Evolutionary conservation across 495 filamentous ascomycete genomes (phyloP).

Genomic region (Neurospora cerealis): DNA sequence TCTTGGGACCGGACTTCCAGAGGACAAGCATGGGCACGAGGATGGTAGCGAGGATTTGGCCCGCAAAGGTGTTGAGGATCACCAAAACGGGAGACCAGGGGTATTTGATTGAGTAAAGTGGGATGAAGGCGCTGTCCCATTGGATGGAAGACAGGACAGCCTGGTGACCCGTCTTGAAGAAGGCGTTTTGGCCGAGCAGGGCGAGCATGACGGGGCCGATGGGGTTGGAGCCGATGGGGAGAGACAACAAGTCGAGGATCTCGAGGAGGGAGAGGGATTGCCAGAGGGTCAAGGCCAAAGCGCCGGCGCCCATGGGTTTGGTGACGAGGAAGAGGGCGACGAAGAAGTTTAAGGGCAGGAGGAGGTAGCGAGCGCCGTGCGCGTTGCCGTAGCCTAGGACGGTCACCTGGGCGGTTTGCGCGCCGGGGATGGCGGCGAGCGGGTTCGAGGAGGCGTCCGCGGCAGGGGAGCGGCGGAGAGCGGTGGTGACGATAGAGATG

Average conservation of each 20-base stretch:
- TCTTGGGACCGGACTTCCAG: conserved; percentile 65
- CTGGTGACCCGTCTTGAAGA: conserved; percentile 97
- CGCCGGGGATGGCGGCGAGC: not conserved
- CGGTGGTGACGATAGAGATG: conserved; percentile 45
- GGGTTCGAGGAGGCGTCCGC: not conserved
- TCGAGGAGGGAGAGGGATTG: conserved; percentile 83
- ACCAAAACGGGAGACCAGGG: conserved; percentile 82
- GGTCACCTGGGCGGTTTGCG: conserved; percentile 47
- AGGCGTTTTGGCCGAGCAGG: conserved; percentile 81
- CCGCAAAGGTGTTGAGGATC: conserved; percentile 75
- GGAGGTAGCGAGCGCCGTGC: conserved; percentile 82
- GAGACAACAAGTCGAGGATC: conserved; percentile 68
- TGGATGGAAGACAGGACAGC: conserved; percentile 81
- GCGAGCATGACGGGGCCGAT: conserved; percentile 80
- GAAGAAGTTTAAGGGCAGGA: conserved; percentile 69
- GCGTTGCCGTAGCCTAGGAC: conserved; percentile 88
- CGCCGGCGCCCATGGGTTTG: conserved; percentile 88
- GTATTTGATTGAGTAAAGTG: conserved; percentile 71
- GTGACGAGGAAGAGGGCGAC: conserved; percentile 69
- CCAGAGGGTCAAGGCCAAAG: conserved; percentile 67
- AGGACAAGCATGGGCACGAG: conserved; percentile 73
- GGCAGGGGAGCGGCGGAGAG: conserved; percentile 20
- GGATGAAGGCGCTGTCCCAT: conserved; percentile 95
- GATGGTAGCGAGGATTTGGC: conserved; percentile 71
- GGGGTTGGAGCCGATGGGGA: conserved; percentile 44